Percentiles rank a stretch among this genome's conserved stretches.
Conservation (phyloP, 495 filamentous ascomycete species). For the Margaritispora aquatica region DNA sequence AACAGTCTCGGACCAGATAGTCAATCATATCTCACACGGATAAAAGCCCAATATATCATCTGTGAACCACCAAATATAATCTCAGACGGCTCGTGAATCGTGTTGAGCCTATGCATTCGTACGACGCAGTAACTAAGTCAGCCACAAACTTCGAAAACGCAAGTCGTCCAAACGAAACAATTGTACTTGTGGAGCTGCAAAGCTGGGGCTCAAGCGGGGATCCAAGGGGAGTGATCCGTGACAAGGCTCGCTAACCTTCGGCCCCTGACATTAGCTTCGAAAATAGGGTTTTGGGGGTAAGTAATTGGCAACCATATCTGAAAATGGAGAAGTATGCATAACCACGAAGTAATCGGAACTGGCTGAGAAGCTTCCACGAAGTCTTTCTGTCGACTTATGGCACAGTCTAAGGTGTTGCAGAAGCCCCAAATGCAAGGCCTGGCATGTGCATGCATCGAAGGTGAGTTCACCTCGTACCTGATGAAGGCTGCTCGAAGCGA, state of each 20-base stretch:
- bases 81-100: no score
- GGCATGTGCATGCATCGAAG: no score
- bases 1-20: no score
- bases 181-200: background rate
- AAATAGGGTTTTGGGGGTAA: background rate
- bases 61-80: no score
- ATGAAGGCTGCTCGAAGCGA: no score
- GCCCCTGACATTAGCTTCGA: background rate
- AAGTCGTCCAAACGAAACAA: background rate
- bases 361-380: no score
- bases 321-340: background rate
- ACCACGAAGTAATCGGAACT: background rate
- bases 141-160: background rate
- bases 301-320: background rate
- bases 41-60: no score
- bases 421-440: no score
- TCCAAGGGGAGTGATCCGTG: background rate
- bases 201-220: background rate
- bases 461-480: no score
- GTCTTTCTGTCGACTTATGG: no score
- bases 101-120: background rate
- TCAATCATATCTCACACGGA: no score
- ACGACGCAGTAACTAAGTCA: background rate
- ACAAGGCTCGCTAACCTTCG: background rate
- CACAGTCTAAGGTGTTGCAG: no score